A percentile compares a stretch with the other conserved stretches of the same genome.
phyloP scores from a whole-genome alignment of 768 basidiomycete species.

The Xerocomus spinulosus region DNA sequence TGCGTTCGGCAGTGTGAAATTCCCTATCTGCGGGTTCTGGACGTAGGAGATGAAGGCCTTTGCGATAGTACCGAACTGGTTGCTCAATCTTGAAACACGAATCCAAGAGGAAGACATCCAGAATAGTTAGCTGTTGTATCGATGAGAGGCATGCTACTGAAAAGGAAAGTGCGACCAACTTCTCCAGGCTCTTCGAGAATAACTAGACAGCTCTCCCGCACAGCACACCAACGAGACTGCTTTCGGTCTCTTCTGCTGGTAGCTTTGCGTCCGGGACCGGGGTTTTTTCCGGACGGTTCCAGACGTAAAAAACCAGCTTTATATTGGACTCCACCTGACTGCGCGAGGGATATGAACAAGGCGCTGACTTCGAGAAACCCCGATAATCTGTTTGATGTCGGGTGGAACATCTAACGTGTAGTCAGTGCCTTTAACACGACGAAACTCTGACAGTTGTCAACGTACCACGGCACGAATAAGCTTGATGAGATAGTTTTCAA shows the following conservation, averaged over 20 bases:
- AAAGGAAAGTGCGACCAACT: constrained; percentile 40
- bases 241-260: constrained; percentile 54
- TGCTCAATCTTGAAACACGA: constrained; percentile 83
- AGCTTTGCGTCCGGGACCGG: constrained; percentile 63
- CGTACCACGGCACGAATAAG: constrained; percentile 87
- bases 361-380: constrained; percentile 92
- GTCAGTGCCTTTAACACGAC: constrained; percentile 4
- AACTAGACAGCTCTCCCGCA: constrained; percentile 89
- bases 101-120: constrained; percentile 94
- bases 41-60: constrained; percentile 69
- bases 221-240: constrained; percentile 82
- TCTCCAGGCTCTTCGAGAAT: constrained; percentile 83
- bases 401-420: constrained; percentile 82
- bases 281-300: constrained; percentile 46
- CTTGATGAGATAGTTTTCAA: constrained; percentile 85
- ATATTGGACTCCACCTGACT: constrained; percentile 78
- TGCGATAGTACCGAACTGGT: constrained; percentile 86
- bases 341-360: constrained; percentile 74
- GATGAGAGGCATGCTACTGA: background rate
- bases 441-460: background rate
- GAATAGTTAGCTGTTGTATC: constrained; percentile 59
- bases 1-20: constrained; percentile 16
- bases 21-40: constrained; percentile 28
- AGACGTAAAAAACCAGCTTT: constrained; percentile 84
- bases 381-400: constrained; percentile 82